phyloP scores from a whole-genome alignment of 495 filamentous ascomycete species.

The Xylaria longipes region DNA sequence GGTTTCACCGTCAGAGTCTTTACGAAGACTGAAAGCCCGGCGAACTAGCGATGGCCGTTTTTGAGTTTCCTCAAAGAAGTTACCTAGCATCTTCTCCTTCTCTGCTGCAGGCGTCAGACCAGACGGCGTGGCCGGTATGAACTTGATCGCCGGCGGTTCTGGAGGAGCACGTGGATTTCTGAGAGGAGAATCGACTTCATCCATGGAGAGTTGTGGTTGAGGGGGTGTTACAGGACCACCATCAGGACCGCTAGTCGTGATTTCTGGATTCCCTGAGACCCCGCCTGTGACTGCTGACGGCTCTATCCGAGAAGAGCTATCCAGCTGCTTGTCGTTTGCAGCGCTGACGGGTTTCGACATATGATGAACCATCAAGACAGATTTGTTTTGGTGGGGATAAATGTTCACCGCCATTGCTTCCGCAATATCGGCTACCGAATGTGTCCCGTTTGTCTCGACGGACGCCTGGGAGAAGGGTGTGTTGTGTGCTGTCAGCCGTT shows the following conservation, averaged over 20 bases:
- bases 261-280: constrained; percentile 37
- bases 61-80: constrained; percentile 50
- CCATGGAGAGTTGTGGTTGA: constrained; percentile 52
- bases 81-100: constrained; percentile 58
- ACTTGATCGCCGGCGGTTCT: constrained; percentile 66
- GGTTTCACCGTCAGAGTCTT: constrained; percentile 60
- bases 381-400: constrained; percentile 87
- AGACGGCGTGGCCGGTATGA: constrained; percentile 76
- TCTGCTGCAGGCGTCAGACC: constrained; percentile 61
- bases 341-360: constrained; percentile 47
- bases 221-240: constrained; percentile 54
- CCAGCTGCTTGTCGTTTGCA: constrained; percentile 33
- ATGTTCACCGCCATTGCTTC: constrained; percentile 85
- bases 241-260: constrained; percentile 48
- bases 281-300: neutral
- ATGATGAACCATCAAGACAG: constrained; percentile 78
- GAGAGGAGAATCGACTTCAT: constrained; percentile 69
- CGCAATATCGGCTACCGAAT: constrained; percentile 61
- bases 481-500: constrained; percentile 57
- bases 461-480: constrained; percentile 66
- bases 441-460: constrained; percentile 60
- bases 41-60: constrained; percentile 62
- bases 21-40: constrained; percentile 63
- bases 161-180: constrained; percentile 74
- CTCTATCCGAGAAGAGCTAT: constrained; percentile 22